Conservation (phyloP, 805 yeast species). For the Spathaspora girioi region DNA sequence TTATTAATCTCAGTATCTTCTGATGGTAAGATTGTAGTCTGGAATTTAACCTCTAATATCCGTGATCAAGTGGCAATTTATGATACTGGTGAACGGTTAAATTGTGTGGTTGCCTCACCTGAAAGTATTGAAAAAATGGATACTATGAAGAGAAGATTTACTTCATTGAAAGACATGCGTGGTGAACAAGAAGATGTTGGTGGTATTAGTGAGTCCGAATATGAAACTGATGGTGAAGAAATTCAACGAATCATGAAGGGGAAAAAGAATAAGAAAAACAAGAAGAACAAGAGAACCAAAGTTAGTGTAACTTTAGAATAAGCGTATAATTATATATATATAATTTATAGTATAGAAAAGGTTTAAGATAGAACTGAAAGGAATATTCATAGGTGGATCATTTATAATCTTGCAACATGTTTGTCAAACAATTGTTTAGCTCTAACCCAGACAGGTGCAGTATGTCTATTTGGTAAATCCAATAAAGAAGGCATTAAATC, state of each 20-base stretch:
- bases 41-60: conserved; percentile 57
- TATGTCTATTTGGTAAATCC: conserved; percentile 75
- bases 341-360: background rate
- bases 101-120: conserved; percentile 73
- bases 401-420: conserved; percentile 70
- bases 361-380: background rate
- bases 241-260: conserved; percentile 55
- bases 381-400: background rate
- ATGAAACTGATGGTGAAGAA: conserved; percentile 72
- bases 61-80: conserved; percentile 87
- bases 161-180: conserved; percentile 12
- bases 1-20: conserved; percentile 81
- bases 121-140: conserved; percentile 74
- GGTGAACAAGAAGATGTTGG: conserved; percentile 16
- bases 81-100: conserved; percentile 85
- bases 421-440: conserved; percentile 82
- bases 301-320: conserved; percentile 57
- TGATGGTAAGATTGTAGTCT: conserved; percentile 89
- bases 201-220: conserved; percentile 60
- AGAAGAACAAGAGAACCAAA: conserved; percentile 29
- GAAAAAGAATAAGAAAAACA: conserved; percentile 39
- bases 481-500: conserved; percentile 89
- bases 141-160: conserved; percentile 60
- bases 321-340: background rate
- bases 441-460: conserved; percentile 87